phyloP scores from a whole-genome alignment of 2,329 filamentous ascomycete genomes.

The Phialophora tarda region DNA sequence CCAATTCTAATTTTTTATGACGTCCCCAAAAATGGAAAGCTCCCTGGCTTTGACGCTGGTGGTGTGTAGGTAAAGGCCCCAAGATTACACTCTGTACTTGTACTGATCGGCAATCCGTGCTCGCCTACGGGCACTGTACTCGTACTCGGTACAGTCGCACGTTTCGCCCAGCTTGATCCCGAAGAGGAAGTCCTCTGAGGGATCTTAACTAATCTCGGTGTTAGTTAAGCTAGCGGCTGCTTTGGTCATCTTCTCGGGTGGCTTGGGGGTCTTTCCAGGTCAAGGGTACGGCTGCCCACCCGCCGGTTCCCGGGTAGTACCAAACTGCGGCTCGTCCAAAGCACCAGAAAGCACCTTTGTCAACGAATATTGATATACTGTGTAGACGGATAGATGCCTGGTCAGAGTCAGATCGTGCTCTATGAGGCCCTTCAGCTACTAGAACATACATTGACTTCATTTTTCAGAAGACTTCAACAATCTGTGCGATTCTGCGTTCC shows the following conservation, averaged over 20 bases:
- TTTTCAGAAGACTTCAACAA: not conserved
- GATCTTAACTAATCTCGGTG: not conserved
- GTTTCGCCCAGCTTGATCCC: not conserved
- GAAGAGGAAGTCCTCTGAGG: conserved; percentile 1
- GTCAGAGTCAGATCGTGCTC: not conserved
- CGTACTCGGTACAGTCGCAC: too few species aligned
- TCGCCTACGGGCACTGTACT: not conserved
- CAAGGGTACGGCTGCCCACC: not conserved
- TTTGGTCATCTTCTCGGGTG: not conserved
- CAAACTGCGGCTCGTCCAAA: not conserved
- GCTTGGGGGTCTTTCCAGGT: not conserved
- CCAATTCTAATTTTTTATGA: not conserved
- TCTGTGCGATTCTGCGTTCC: not conserved
- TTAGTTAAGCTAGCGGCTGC: not conserved
- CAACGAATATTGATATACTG: not conserved
- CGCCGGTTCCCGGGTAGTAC: not conserved
- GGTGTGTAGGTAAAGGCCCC: not conserved
- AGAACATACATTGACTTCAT: not conserved
- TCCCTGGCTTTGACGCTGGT: not conserved
- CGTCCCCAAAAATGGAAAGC: not conserved
- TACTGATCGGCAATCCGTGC: not conserved
- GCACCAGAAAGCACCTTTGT: not conserved
- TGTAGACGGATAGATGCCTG: not conserved
- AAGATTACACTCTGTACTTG: not conserved
- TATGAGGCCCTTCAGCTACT: not conserved